A percentile compares a stretch with the other conserved stretches of the same genome.
These are phyloP conservation scores for Maudiozyma pseudohumilis DNA, from an alignment of 805 yeast species.

Conservation along the genomic window DNA sequence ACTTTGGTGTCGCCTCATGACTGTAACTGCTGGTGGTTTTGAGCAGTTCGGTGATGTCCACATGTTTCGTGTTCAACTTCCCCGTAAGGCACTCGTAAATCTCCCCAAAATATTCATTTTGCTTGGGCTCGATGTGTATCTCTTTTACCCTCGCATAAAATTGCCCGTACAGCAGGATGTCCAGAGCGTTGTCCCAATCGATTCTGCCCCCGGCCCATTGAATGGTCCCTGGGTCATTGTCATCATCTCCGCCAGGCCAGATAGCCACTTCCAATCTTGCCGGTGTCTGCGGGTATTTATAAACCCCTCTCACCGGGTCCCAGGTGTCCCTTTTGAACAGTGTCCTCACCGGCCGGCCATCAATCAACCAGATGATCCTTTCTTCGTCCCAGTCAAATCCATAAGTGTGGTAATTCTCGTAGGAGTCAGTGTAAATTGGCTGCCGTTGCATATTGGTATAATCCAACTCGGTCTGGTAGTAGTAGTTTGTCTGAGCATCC, in stretches of 20 bases:
- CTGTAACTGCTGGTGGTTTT: conserved; percentile 7
- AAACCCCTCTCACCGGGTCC: conserved; percentile 45
- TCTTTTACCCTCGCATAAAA: conserved; percentile 53
- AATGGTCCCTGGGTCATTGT: conserved; percentile 51
- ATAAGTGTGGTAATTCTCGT: conserved; percentile 60
- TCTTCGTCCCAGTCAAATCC: conserved; percentile 78
- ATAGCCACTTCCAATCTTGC: conserved; percentile 62
- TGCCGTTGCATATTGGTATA: conserved; percentile 42
- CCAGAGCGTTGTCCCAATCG: conserved; percentile 67
- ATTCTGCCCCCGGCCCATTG: conserved; percentile 86
- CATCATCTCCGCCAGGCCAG: conserved; percentile 65
- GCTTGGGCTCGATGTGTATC: conserved; percentile 55
- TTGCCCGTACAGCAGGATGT: conserved; percentile 64
- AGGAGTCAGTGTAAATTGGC: conserved; percentile 38
- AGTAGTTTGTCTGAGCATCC: conserved; percentile 68
- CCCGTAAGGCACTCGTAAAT: conserved; percentile 9
- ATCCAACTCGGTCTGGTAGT: conserved; percentile 62
- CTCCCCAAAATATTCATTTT: conserved; percentile 16
- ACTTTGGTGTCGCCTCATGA: neutral
- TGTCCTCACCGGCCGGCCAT: conserved; percentile 56
- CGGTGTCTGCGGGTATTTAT: conserved; percentile 65
- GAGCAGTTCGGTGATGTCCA: conserved; percentile 3
- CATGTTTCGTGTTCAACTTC: neutral
- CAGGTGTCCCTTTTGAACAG: conserved; percentile 52
- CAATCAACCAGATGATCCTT: conserved; percentile 57